Conservation (phyloP, 202 grass and related monocot species). For the Schoenoplectus triqueter region DNA sequence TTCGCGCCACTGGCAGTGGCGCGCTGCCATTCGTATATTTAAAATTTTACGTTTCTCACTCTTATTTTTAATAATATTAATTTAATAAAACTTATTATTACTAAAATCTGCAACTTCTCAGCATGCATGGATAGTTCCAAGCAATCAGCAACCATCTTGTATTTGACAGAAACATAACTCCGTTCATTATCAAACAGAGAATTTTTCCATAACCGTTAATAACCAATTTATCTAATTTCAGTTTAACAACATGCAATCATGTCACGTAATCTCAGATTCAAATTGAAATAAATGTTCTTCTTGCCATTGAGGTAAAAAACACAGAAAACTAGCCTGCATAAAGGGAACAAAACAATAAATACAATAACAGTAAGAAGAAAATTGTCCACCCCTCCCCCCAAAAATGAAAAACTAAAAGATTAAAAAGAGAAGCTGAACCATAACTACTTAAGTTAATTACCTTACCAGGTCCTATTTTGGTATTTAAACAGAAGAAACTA, state of each 20-base stretch:
- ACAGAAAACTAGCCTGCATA: neutral
- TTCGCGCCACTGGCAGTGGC: too few relatives aligned
- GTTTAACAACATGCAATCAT: neutral
- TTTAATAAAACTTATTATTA: too few relatives aligned
- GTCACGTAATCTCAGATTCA: neutral
- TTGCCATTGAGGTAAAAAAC: neutral
- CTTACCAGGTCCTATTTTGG: neutral
- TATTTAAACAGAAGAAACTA: constrained; percentile 31
- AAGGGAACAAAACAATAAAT: neutral
- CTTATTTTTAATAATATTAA: too few relatives aligned
- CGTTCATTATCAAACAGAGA: neutral
- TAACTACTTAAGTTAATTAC: neutral
- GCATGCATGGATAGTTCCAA: neutral
- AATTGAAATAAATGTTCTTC: neutral
- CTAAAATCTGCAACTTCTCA: neutral
- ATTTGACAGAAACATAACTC: neutral
- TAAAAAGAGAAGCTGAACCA: neutral
- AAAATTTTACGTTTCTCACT: too few relatives aligned
- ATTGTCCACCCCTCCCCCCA: neutral
- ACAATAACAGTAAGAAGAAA: too few relatives aligned
- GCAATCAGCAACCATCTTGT: neutral
- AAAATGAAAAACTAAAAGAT: neutral
- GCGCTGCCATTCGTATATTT: too few relatives aligned
- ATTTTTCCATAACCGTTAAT: neutral
- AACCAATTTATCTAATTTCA: neutral